These are phyloP conservation scores for Truncatella angustata DNA, from an alignment of 2,329 filamentous ascomycete genomes.

Conservation along the genomic window DNA sequence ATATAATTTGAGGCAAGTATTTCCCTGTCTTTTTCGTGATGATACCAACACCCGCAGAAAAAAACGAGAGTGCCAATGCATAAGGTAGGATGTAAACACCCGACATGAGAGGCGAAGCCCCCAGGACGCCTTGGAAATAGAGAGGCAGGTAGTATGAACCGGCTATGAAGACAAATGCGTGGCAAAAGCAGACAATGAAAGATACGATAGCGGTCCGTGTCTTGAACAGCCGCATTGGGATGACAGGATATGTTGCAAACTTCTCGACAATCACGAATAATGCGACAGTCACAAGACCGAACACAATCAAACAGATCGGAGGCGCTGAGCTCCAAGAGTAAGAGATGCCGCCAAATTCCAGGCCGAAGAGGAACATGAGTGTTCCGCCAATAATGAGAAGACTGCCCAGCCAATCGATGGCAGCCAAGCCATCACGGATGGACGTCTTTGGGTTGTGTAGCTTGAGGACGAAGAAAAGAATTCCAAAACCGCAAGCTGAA, in stretches of 20 bases:
- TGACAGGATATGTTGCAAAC: constrained; percentile 73
- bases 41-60: constrained; percentile 56
- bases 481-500: constrained; percentile 42
- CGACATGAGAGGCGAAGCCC: constrained; percentile 60
- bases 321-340: constrained; percentile 73
- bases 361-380: constrained; percentile 80
- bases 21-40: constrained; percentile 63
- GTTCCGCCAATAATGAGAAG: constrained; percentile 70
- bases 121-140: constrained; percentile 71
- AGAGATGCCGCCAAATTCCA: constrained; percentile 78
- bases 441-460: constrained; percentile 67
- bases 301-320: constrained; percentile 75
- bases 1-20: constrained; percentile 60
- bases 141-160: constrained; percentile 78
- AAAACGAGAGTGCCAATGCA: constrained; percentile 64
- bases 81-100: constrained; percentile 72
- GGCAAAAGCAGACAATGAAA: constrained; percentile 66
- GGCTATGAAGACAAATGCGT: constrained; percentile 76
- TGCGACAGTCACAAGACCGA: constrained; percentile 61
- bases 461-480: constrained; percentile 62
- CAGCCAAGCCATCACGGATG: constrained; percentile 58
- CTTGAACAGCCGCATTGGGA: constrained; percentile 71
- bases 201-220: constrained; percentile 64
- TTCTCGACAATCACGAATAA: constrained; percentile 74
- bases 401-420: constrained; percentile 58